These are phyloP conservation scores for Apophysomyces elegans DNA, from an alignment of 371 early-diverging fungal genomes.

Conservation along the genomic window DNA sequence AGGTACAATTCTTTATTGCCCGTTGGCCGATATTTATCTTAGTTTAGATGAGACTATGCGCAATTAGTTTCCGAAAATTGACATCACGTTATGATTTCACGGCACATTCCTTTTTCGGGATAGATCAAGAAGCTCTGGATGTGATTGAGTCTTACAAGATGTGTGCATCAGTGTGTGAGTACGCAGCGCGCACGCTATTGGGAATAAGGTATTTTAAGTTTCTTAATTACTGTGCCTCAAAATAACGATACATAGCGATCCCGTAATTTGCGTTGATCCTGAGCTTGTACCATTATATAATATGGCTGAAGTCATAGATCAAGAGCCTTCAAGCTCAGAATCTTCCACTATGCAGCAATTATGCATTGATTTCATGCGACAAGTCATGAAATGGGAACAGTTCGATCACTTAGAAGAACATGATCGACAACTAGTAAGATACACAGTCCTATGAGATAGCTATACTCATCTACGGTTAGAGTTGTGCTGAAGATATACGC, in stretches of 20 bases:
- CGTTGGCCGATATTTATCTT: background rate
- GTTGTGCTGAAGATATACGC: slow-evolving; percentile 23
- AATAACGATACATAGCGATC: background rate
- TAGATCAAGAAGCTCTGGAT: slow-evolving; percentile 25
- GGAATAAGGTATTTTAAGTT: slow-evolving; percentile 17
- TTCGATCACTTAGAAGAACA: slow-evolving; percentile 18
- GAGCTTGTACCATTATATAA: slow-evolving; percentile 33
- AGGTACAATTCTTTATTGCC: background rate
- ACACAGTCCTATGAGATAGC: background rate
- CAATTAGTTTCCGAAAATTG: slow-evolving; percentile 26
- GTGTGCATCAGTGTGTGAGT: slow-evolving; percentile 38
- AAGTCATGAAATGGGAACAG: slow-evolving; percentile 29
- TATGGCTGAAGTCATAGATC: slow-evolving; percentile 5
- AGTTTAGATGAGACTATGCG: slow-evolving; percentile 16
- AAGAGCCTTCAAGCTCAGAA: background rate
- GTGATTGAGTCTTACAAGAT: slow-evolving; percentile 34
- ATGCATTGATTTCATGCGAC: slow-evolving; percentile 25
- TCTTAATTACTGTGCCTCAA: background rate
- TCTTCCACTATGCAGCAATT: slow-evolving; percentile 9
- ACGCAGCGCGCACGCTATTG: slow-evolving; percentile 30
- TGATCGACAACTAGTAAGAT: slow-evolving; percentile 18
- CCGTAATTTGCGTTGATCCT: slow-evolving; percentile 39
- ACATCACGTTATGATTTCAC: slow-evolving; percentile 40
- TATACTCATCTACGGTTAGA: slow-evolving; percentile 11
- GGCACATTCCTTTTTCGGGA: slow-evolving; percentile 29